Evolutionary conservation across 768 basidiomycete species (phyloP).

Genomic region (Amylocystis lapponica): DNA sequence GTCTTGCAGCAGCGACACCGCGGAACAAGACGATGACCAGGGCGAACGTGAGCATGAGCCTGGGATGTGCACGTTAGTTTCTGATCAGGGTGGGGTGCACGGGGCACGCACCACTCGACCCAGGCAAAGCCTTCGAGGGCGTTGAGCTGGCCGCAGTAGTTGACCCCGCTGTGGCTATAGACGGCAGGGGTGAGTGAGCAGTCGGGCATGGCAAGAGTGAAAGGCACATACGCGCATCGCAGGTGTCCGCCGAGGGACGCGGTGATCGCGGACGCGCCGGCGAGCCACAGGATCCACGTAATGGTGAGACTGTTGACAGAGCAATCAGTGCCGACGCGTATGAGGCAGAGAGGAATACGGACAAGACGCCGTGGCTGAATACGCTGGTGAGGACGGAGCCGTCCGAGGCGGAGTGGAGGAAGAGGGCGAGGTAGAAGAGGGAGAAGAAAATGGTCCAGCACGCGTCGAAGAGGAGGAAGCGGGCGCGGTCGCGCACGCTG

Average conservation of each 20-base stretch:
- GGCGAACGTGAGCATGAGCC: slow-evolving; percentile 60
- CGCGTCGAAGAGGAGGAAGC: slow-evolving; percentile 65
- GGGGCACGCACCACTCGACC: slow-evolving; percentile 63
- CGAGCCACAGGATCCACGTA: slow-evolving; percentile 77
- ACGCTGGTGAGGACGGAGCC: slow-evolving; percentile 54
- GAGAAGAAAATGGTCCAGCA: slow-evolving; percentile 63
- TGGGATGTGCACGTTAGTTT: too few relatives aligned
- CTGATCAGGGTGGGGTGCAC: too few relatives aligned
- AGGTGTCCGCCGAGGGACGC: slow-evolving; percentile 59
- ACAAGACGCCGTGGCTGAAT: slow-evolving; percentile 60
- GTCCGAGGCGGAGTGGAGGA: slow-evolving; percentile 41
- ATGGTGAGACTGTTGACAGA: slow-evolving; percentile 44
- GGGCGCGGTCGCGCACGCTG: slow-evolving; percentile 54
- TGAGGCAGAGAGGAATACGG: slow-evolving; percentile 21
- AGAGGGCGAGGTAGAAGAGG: slow-evolving; percentile 45
- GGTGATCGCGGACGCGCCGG: slow-evolving; percentile 68
- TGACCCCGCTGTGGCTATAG: slow-evolving; percentile 35
- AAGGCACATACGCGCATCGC: slow-evolving; percentile 52
- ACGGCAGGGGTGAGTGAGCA: not conserved
- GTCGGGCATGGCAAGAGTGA: not conserved
- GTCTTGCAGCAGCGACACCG: slow-evolving; percentile 50
- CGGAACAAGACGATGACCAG: slow-evolving; percentile 55
- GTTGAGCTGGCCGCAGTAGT: slow-evolving; percentile 73
- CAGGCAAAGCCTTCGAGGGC: slow-evolving; percentile 73
- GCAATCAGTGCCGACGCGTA: not conserved